A percentile compares a stretch with the other conserved stretches of the same genome.
phyloP scores from a whole-genome alignment of 1,284 basidiomycete species.

The Malassezia brasiliensis region DNA sequence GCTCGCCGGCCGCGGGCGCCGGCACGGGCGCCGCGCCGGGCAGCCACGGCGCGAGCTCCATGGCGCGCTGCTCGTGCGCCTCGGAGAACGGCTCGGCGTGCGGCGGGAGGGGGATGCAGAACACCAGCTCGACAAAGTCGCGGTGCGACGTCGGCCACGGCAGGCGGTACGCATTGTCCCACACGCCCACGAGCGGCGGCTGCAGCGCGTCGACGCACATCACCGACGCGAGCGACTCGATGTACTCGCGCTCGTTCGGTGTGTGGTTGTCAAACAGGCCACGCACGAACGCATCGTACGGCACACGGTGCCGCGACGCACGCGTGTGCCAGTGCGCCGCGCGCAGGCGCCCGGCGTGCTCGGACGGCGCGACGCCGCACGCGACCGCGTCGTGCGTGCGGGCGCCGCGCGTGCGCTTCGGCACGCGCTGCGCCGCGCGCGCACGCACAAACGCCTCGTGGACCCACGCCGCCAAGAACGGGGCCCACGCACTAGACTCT shows the following conservation, averaged over 20 bases:
- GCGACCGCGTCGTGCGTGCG: background rate
- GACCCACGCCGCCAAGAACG: slow-evolving; percentile 20
- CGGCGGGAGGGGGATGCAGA: slow-evolving; percentile 33
- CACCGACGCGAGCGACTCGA: slow-evolving; percentile 22
- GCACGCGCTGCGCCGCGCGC: slow-evolving; percentile 6
- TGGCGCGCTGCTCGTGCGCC: slow-evolving; percentile 23
- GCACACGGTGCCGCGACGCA: slow-evolving; percentile 15
- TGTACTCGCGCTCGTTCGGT: slow-evolving; percentile 28
- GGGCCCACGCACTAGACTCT: slow-evolving; percentile 21
- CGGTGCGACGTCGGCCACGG: slow-evolving; percentile 31
- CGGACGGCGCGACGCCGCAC: background rate
- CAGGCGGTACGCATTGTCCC: slow-evolving; percentile 26
- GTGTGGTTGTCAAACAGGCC: slow-evolving; percentile 31
- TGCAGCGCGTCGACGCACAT: slow-evolving; percentile 24
- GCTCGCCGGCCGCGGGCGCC: background rate
- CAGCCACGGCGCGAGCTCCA: slow-evolving; percentile 16
- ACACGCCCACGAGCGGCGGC: slow-evolving; percentile 24
- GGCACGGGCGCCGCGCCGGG: slow-evolving; percentile 15
- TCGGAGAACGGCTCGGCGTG: slow-evolving; percentile 26
- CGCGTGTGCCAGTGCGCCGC: slow-evolving; percentile 31
- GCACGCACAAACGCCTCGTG: slow-evolving; percentile 19
- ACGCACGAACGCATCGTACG: slow-evolving; percentile 26
- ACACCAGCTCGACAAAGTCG: slow-evolving; percentile 39
- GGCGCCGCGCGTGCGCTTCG: background rate
- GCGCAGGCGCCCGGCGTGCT: slow-evolving; percentile 6